These are phyloP conservation scores for Filosporella fistucella DNA, from an alignment of 495 filamentous ascomycete genomes.

Conservation along the genomic window DNA sequence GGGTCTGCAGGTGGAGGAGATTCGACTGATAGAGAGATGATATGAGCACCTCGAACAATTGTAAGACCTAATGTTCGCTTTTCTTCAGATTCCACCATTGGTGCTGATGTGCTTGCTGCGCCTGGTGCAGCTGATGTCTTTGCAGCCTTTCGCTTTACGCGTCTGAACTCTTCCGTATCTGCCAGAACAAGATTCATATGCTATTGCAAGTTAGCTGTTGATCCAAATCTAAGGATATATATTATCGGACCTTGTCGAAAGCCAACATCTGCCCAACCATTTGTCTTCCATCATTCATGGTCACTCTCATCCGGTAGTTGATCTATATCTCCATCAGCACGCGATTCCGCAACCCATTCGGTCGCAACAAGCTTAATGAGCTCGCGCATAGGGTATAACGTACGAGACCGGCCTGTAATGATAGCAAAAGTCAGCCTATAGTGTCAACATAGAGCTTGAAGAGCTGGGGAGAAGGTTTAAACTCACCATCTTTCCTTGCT, in stretches of 20 bases:
- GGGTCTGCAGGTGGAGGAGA: constrained; percentile 96
- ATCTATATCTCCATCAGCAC: constrained; percentile 59
- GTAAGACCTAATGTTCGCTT: constrained; percentile 93
- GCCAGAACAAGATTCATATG: constrained; percentile 99
- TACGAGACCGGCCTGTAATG: constrained; percentile 89
- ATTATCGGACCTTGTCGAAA: constrained; percentile 78
- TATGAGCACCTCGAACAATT: constrained; percentile 89
- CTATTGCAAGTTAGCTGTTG: constrained; percentile 36
- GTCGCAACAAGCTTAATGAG: constrained; percentile 17
- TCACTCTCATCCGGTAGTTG: constrained; percentile 98
- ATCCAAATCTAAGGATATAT: not conserved
- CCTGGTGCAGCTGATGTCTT: constrained; percentile 69
- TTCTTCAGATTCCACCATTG: constrained; percentile 83
- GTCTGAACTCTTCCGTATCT: constrained; percentile 98
- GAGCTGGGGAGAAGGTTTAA: constrained; percentile 26
- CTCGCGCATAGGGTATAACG: constrained; percentile 35
- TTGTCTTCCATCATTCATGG: constrained; percentile 90
- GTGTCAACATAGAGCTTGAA: constrained; percentile 53
- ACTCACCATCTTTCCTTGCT: constrained; percentile 99
- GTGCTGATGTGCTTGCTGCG: constrained; percentile 39
- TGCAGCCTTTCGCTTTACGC: constrained; percentile 80
- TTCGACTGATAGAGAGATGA: constrained; percentile 91
- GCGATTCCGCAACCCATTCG: not conserved
- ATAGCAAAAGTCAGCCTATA: constrained; percentile 60
- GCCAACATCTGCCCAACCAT: constrained; percentile 97